phyloP scores from a whole-genome alignment of 2,329 filamentous ascomycete species.

The Ceratocystis cacaofunesta region DNA sequence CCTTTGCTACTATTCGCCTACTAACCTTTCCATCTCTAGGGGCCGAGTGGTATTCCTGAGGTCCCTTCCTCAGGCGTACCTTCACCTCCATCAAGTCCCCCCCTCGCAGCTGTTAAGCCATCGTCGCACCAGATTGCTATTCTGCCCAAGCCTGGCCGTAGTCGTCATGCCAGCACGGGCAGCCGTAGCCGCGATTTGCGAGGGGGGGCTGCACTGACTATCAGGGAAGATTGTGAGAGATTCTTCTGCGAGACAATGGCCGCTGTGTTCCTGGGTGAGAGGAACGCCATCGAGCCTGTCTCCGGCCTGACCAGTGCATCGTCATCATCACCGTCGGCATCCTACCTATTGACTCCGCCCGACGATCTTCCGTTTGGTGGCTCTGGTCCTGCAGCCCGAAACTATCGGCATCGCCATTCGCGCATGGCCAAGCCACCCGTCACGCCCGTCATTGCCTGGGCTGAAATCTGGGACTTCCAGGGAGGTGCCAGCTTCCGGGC shows the following conservation, averaged over 20 bases:
- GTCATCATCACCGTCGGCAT: conserved; percentile 17
- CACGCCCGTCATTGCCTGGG: conserved; percentile 42
- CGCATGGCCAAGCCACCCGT: conserved; percentile 16
- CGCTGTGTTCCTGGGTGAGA: conserved; percentile 91
- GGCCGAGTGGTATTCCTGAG: conserved; percentile 92
- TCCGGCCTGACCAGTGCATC: conserved; percentile 74
- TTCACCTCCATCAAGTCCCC: conserved; percentile 77
- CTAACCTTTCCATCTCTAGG: conserved; percentile 30
- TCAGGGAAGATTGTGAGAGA: conserved; percentile 99
- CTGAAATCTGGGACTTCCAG: conserved; percentile 75
- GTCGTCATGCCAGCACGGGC: conserved; percentile 20
- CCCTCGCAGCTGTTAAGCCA: conserved; percentile 60
- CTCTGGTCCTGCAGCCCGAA: conserved; percentile 18
- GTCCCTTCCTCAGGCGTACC: conserved; percentile 71
- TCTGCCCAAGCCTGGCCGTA: conserved; percentile 37
- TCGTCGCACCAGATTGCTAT: conserved; percentile 49
- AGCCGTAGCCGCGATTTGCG: conserved; percentile 36
- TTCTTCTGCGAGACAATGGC: conserved; percentile 97
- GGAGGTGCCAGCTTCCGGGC: conserved; percentile 74
- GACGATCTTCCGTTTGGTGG: conserved; percentile 27
- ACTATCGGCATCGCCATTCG: not conserved
- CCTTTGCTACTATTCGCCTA: not conserved
- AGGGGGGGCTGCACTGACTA: conserved; percentile 91
- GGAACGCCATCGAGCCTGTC: conserved; percentile 59
- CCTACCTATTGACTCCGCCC: conserved; percentile 37